Evolutionary conservation across 2,329 filamentous ascomycete genomes (phyloP), one percentile per base, ranked within the genome.

Genomic region (Kalmusia sp.): DNA sequence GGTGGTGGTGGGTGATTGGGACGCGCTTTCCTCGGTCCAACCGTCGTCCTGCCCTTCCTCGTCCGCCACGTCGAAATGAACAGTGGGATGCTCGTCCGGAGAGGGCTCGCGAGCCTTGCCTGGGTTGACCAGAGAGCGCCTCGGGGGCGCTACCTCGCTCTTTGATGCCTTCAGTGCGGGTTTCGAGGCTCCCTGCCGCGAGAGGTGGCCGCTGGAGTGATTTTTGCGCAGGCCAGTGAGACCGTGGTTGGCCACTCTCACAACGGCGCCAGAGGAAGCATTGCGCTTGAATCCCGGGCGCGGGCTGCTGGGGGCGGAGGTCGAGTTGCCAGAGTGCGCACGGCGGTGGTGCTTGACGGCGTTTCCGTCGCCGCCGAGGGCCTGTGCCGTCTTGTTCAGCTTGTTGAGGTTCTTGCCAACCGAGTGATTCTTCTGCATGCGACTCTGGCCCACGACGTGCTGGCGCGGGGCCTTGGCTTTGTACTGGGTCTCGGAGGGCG

Each of bases 201-300:
- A 68, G 45, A 81, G 70, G 53, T 80, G 77, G 14, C 77, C 76
- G 64, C 79, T 79, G 24, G 76, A 79, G 52, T 76, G 69, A 55
- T 77, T 77, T 61, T 74, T 76, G 64, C 71, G 72, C 52, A 78
- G 59, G 21, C 63, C 65, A 6, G 64, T 61, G 35, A 73, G 68
- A 12, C 66, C 65, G 38, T 76, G 67, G 51, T 70, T 70, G 28
- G 61, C 57, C 30, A 57, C 63, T 41, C 71, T 64, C 63, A 73
- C 61, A 53, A 77, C 65, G 57, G 63, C 72, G 54, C 72, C 68
- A 22, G 73, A 71, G 25, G 74, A 77, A 15, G 73, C 71, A 71
- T 77, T 77, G 63, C 76, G 75, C 70, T 77, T 77, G 64, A 74
- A 69, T 58, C 67, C 64, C 9, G 74, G 75, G 9, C 73, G 72